Evolutionary conservation across 495 filamentous ascomycete species (phyloP), one percentile per base, ranked within the genome.

Genomic region (Platismatia glauca): DNA sequence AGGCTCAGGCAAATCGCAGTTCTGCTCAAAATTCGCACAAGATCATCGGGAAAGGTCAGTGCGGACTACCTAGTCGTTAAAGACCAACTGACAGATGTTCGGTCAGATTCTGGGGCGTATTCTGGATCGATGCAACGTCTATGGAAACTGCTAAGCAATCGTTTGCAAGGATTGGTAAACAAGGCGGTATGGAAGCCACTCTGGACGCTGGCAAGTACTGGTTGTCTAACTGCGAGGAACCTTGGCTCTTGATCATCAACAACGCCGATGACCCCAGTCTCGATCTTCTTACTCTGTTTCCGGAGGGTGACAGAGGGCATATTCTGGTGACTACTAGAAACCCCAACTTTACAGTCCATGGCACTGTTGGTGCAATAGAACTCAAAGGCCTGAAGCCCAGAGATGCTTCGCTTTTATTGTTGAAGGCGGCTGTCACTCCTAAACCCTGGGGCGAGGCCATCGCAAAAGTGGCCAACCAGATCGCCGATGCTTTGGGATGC

Each of bases 241-340:
- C 63, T 58, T 71, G 69, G 74, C 66, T 76, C 27, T 68, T 77
- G 34, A 69, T 77, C 55, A 71, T 77, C 48, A 75, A 77, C 53
- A 77, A 75, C 55, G 74, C 73, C 3, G 75, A 77, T 58, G 70
- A 75, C 60, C 69, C 69, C 11, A 46, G 58, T 0, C 27, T 71
- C 3, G 63, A 68, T n/a, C 41, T 75, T 46, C 39, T 57, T 1
- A 57, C 59, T 8, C 67, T 69, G 44, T 70, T 78, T 44, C 75
- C 75, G 7, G 43, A 62, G 22, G 73, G 71, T 13, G 52, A 69
- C 7, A 68, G 59, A 57, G 75, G 71, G 12, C 57, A 67, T 53
- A 70, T 78, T 52, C 48, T 77, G 20, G 53, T 78, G 2, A 77
- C 75, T 0, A 75, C 71, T 22, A 63, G 75, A 57, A 72, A 75